phyloP scores from a whole-genome alignment of 257 asterid genomes.

The Nicotiana knightiana region DNA sequence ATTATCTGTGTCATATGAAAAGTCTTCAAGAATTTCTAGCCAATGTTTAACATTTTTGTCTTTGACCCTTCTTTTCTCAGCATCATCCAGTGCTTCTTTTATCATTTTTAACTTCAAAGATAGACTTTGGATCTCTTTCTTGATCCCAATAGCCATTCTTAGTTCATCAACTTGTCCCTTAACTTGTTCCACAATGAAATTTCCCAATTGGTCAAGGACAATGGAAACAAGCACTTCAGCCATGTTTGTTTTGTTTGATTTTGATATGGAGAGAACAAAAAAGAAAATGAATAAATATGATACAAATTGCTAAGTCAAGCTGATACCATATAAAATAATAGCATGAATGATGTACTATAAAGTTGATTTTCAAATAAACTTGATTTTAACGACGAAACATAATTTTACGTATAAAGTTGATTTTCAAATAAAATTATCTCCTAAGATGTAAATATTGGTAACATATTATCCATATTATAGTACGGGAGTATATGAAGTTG shows the following conservation, averaged over 20 bases:
- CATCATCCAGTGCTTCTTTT: constrained; percentile 9
- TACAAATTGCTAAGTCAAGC: not conserved
- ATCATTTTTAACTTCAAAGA: constrained; percentile 6
- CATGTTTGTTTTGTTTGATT: not conserved
- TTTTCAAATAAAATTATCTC: too few species aligned
- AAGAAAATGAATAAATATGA: not conserved
- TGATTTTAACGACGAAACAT: too few species aligned
- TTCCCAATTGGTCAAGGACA: constrained; percentile 4
- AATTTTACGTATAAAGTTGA: too few species aligned
- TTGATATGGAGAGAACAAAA: not conserved
- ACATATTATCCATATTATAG: too few species aligned
- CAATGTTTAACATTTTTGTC: constrained; percentile 10
- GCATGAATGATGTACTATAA: not conserved
- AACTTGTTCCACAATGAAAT: constrained; percentile 6
- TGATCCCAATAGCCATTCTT: constrained; percentile 3
- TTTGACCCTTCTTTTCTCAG: constrained; percentile 9
- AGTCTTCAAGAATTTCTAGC: constrained; percentile 12
- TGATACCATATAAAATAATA: not conserved
- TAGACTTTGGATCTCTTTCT: constrained; percentile 8
- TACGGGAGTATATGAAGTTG: too few species aligned
- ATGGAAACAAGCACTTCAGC: constrained; percentile 6
- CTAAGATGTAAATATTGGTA: too few species aligned
- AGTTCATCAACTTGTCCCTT: constrained; percentile 11
- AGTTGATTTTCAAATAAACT: too few species aligned
- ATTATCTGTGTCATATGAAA: constrained; percentile 17